Evolutionary conservation across 192 early-diverging fungal genomes (phyloP).

Genomic region (Linnemannia hyalina): DNA sequence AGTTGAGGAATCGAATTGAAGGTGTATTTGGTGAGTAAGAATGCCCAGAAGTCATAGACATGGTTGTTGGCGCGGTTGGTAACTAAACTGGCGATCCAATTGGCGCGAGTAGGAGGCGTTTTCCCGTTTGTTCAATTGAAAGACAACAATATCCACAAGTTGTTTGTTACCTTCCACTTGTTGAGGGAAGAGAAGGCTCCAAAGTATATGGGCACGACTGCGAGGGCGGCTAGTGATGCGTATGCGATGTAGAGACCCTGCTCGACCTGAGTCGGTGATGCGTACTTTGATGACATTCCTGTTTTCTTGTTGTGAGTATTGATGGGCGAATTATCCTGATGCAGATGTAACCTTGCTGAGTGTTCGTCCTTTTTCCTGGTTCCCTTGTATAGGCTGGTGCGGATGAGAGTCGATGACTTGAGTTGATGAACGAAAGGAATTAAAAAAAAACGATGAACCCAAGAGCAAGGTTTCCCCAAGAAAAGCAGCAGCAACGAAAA

Average conservation of each 20-base stretch:
- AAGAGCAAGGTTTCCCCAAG: too few species aligned
- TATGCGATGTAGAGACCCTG: slow-evolving; percentile 82
- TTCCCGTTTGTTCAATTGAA: slow-evolving; percentile 30
- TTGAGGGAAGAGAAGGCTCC: slow-evolving; percentile 82
- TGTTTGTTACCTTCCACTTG: slow-evolving; percentile 60
- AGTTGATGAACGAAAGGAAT: too few species aligned
- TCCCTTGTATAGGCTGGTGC: too few species aligned
- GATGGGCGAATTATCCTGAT: background rate
- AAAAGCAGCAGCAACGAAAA: too few species aligned
- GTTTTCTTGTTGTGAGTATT: background rate
- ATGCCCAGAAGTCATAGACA: too few species aligned
- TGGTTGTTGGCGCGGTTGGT: background rate
- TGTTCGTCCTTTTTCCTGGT: too few species aligned
- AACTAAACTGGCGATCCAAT: background rate
- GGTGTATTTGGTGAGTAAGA: background rate
- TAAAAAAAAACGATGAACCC: too few species aligned
- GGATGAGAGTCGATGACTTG: too few species aligned
- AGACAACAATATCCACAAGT: background rate
- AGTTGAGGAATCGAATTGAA: background rate
- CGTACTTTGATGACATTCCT: background rate
- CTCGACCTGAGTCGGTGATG: slow-evolving; percentile 29
- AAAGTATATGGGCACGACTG: slow-evolving; percentile 85
- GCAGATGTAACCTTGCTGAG: background rate
- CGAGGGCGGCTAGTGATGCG: slow-evolving; percentile 83
- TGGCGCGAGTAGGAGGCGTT: background rate